phyloP scores from a whole-genome alignment of 306 rosid species.

The Cyamopsis tetragonoloba region DNA sequence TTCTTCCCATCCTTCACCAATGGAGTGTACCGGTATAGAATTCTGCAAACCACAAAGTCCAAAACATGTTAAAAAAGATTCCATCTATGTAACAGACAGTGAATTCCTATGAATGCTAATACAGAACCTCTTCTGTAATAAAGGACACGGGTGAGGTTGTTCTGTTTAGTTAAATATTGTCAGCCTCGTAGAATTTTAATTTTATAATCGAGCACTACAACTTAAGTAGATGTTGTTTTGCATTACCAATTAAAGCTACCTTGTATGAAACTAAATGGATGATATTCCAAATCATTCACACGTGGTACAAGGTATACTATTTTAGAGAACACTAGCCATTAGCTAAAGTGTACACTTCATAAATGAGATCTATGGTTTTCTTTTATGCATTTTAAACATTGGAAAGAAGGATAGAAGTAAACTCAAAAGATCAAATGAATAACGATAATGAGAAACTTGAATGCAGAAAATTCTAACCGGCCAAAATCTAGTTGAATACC shows the following conservation, averaged over 20 bases:
- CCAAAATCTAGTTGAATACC: background rate
- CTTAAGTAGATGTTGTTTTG: background rate
- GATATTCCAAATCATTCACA: slow-evolving; percentile 1
- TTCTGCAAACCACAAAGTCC: slow-evolving; percentile 26
- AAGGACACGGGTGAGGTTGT: background rate
- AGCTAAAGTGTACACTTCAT: background rate
- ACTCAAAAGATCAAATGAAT: background rate
- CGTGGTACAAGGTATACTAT: background rate
- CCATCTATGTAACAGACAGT: background rate
- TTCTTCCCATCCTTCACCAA: slow-evolving; percentile 38
- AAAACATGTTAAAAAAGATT: slow-evolving; percentile 1
- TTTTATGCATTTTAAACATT: background rate
- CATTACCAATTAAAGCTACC: background rate
- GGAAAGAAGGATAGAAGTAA: background rate
- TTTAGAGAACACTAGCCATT: background rate
- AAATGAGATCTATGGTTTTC: background rate
- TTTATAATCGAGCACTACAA: slow-evolving; percentile 14
- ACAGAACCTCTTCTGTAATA: background rate
- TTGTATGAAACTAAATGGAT: background rate
- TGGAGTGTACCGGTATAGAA: slow-evolving; percentile 40
- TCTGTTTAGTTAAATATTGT: slow-evolving; percentile 1
- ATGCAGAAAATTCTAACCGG: background rate
- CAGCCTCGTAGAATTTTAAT: background rate
- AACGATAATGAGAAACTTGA: background rate
- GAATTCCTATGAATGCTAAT: slow-evolving; percentile 18